phyloP scores from a whole-genome alignment of 2,329 filamentous ascomycete species.

The Ophiostoma pallidulum region DNA sequence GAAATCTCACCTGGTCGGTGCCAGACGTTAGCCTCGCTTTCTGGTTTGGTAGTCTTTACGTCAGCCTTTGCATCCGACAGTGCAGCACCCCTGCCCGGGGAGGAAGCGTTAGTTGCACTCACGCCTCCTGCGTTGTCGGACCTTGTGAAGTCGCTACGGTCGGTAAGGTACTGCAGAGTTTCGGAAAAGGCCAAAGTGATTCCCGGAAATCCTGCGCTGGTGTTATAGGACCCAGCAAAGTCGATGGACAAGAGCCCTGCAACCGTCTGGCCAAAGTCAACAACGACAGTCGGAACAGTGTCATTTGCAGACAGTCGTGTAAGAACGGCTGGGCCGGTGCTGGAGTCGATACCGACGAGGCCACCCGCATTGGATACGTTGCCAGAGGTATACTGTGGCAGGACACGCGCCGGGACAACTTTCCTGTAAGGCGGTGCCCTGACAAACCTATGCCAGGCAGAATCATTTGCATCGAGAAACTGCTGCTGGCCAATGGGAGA shows the following conservation, averaged over 20 bases:
- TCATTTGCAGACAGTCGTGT: slow-evolving; percentile 16
- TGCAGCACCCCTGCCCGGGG: too few relatives aligned
- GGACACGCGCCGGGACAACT: slow-evolving; percentile 25
- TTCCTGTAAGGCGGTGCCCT: slow-evolving; percentile 26
- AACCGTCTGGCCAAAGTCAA: slow-evolving; percentile 42
- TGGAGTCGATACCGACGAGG: slow-evolving; percentile 18
- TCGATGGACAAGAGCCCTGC: slow-evolving; percentile 34
- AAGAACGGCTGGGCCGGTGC: slow-evolving; percentile 25
- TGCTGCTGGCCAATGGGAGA: slow-evolving; percentile 7
- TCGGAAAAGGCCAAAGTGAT: slow-evolving; percentile 41
- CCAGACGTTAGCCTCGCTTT: slow-evolving; percentile 30
- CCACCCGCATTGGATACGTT: slow-evolving; percentile 30
- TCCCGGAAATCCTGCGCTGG: slow-evolving; percentile 25
- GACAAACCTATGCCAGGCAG: slow-evolving; percentile 31
- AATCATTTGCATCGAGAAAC: slow-evolving; percentile 10
- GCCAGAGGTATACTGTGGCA: slow-evolving; percentile 24
- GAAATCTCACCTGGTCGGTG: slow-evolving; percentile 35
- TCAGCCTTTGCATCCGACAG: too few relatives aligned
- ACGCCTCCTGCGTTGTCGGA: slow-evolving; percentile 32
- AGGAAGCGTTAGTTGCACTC: slow-evolving; percentile 16
- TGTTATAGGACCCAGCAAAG: slow-evolving; percentile 28
- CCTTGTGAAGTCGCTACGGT: slow-evolving; percentile 39
- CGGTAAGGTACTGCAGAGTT: slow-evolving; percentile 33
- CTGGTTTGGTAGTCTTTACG: slow-evolving; percentile 5
- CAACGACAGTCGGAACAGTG: slow-evolving; percentile 29